A percentile compares a stretch with the other conserved stretches of the same genome.
These are phyloP conservation scores for Zymoseptoria crescenta DNA, from an alignment of 2,329 filamentous ascomycete genomes.

Conservation along the genomic window DNA sequence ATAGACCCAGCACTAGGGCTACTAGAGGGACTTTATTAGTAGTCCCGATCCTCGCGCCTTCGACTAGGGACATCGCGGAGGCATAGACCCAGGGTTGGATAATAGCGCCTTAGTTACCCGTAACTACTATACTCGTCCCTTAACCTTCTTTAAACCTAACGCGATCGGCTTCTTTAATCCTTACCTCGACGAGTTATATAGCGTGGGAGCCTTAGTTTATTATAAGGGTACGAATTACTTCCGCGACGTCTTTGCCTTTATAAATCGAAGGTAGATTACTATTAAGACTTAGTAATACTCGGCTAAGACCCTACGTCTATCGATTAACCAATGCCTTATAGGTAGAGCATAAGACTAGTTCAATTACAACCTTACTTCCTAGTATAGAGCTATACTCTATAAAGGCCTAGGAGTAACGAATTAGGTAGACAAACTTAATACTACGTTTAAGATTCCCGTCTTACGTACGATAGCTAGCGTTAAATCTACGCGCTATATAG, in stretches of 20 bases:
- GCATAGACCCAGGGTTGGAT: no score
- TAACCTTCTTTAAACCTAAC: neutral
- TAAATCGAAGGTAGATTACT: neutral
- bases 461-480: neutral
- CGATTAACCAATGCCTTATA: no score
- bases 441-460: neutral
- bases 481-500: neutral
- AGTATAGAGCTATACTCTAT: neutral
- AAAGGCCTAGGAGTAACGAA: neutral
- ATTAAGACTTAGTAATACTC: neutral
- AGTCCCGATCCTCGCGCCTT: no score
- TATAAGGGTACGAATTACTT: neutral
- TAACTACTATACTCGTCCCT: neutral
- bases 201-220: neutral
- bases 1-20: no score
- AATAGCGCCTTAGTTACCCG: neutral
- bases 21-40: no score
- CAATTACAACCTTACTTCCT: neutral
- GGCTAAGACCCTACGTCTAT: neutral
- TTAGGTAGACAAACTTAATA: neutral
- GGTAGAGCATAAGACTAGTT: neutral
- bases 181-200: neutral
- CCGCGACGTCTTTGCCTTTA: neutral
- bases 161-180: neutral
- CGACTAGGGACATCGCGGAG: no score